Evolutionary conservation across 2,329 filamentous ascomycete genomes (phyloP).

Genomic region (Aspergillus sp.): DNA sequence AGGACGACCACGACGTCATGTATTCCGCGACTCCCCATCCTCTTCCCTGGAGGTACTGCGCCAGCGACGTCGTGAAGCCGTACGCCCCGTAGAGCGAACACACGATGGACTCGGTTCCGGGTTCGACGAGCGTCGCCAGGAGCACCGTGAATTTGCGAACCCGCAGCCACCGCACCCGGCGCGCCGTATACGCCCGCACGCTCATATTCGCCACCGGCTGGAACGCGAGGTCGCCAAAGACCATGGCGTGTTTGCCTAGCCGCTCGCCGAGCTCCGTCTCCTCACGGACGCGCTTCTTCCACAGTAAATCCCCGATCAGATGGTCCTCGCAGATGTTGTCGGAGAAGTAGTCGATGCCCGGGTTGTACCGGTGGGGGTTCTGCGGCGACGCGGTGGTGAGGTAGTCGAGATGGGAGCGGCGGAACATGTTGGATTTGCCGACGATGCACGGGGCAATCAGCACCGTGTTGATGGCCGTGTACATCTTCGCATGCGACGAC

Average conservation of each 20-base stretch:
- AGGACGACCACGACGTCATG: constrained; percentile 66
- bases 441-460: constrained; percentile 88
- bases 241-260: constrained; percentile 76
- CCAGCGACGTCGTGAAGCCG: constrained; percentile 67
- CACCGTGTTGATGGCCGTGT: constrained; percentile 93
- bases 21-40: constrained; percentile 45
- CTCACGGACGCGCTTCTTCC: constrained; percentile 54
- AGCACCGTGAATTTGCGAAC: constrained; percentile 94
- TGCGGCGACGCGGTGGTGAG: constrained; percentile 58
- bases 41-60: constrained; percentile 54
- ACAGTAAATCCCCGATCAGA: constrained; percentile 87
- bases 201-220: constrained; percentile 86
- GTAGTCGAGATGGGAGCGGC: constrained; percentile 80
- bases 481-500: constrained; percentile 94
- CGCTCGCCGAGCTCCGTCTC: constrained; percentile 37
- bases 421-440: constrained; percentile 98
- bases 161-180: constrained; percentile 84
- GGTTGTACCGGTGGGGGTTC: constrained; percentile 46
- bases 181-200: constrained; percentile 71
- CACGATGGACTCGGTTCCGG: constrained; percentile 83
- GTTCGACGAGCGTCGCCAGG: constrained; percentile 85
- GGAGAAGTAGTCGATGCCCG: constrained; percentile 88
- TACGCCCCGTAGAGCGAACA: constrained; percentile 80
- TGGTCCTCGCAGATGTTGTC: constrained; percentile 98
- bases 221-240: constrained; percentile 81